Base-by-base conservation (phyloP, 2,329 filamentous ascomycete species). In the Sphaceloma murrayae region DNA sequence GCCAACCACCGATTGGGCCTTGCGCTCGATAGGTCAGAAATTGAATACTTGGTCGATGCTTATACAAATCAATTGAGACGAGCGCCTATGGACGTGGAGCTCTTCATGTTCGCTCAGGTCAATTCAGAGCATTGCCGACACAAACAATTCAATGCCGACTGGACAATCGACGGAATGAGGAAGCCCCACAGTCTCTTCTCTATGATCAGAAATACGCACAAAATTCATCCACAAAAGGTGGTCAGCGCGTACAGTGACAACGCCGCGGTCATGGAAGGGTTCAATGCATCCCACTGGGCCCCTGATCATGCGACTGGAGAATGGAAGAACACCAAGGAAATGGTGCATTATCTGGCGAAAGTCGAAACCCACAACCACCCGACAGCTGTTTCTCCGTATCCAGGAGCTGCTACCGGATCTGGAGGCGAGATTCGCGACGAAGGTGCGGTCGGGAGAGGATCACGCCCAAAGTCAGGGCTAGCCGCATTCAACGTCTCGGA, bases 51-150 rank as follows among this genome's bases (percentile, higher is more conserved):
- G 29, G 85, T 94, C n/a, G 79, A 87, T 53, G 80, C 81, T 31
- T 91, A 86, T 63, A 77, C 77, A 4, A 69, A 77, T 27, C 74
- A 71, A 46, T 68, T 80, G 13, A 75, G 77, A 50, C 69, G 79
- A 27, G 68, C 75, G 38, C 85, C 85, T 1, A 81, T 87, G 49
- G 91, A 96, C 61, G 85, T 96, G 33, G 91, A 98, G 67, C 73
- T 96, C 16, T 96, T 96, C 72, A 96, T 96, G 91, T 98, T 96
- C 62, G 89, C 89, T 11, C 91, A 98, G 66, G 89, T 98, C 61
- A 96, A 96, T 69, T 96, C 89, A 2, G 91, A 98, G 71, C 89
- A 96, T 65, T 94, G 77, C 58, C 67, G 77, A 47, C 77, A 81
- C 60, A 94, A 95, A 70, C 84, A 93, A 56, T 98, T 98, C 75